phyloP scores from a whole-genome alignment of 257 asterid species.

The Solanum clarkiae region DNA sequence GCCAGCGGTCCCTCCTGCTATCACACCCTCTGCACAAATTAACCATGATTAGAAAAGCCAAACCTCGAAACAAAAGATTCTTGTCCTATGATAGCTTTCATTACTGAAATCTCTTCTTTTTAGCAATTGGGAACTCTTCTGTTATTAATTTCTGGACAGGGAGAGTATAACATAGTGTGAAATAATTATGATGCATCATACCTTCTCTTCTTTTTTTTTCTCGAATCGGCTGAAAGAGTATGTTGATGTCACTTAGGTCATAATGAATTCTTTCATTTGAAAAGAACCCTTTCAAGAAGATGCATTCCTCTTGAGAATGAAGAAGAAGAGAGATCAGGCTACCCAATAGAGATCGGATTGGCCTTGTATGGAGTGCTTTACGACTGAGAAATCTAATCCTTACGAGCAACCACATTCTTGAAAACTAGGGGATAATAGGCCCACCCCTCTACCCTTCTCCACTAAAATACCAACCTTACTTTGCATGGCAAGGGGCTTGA shows the following conservation, averaged over 20 bases:
- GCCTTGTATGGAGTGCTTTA: too few species aligned
- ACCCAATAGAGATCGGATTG: too few species aligned
- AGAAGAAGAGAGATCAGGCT: too few species aligned
- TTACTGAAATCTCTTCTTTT: neutral
- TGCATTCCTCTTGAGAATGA: too few species aligned
- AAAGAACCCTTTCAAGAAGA: too few species aligned
- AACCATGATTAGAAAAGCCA: neutral
- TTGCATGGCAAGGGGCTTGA: neutral
- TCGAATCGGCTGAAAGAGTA: too few species aligned
- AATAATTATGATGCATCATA: neutral
- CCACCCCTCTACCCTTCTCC: neutral
- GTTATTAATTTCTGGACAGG: neutral
- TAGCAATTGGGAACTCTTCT: neutral
- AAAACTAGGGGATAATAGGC: neutral
- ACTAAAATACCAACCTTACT: neutral
- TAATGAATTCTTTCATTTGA: too few species aligned
- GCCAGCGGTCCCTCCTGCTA: constrained; percentile 96
- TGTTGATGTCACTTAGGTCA: too few species aligned
- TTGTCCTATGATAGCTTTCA: neutral
- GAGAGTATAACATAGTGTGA: neutral
- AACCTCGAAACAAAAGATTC: neutral
- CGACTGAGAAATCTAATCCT: neutral
- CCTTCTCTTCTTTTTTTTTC: neutral
- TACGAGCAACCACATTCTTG: neutral
- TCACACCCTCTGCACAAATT: constrained; percentile 67